phyloP scores from a whole-genome alignment of 164 flowering plant species.

The Berberis vulgaris region DNA sequence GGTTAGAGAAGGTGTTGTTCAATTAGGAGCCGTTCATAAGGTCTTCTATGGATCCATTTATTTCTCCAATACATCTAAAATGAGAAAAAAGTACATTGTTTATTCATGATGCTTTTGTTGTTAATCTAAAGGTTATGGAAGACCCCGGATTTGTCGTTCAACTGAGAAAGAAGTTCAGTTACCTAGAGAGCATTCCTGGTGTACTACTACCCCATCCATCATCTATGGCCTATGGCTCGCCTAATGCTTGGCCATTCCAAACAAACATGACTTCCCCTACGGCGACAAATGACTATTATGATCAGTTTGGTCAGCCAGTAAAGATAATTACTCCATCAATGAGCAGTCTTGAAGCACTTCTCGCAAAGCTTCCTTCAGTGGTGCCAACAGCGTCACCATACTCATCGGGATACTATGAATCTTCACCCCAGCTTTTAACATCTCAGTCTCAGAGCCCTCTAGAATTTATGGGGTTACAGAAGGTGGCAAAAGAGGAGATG shows the following conservation, averaged over 20 bases:
- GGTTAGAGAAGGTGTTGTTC: conserved; percentile 82
- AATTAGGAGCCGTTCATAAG: conserved; percentile 74
- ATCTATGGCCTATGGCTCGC: conserved; percentile 31
- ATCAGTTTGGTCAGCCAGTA: conserved; percentile 35
- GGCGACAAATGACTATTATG: conserved; percentile 19
- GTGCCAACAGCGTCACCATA: conserved; percentile 39
- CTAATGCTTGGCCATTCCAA: conserved; percentile 39
- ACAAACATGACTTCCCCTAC: conserved; percentile 9
- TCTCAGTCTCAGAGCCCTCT: conserved; percentile 16
- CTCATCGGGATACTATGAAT: conserved; percentile 17
- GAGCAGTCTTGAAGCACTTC: conserved; percentile 94
- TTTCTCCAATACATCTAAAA: background rate
- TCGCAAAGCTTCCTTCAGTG: conserved; percentile 90
- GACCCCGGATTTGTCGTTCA: conserved; percentile 26
- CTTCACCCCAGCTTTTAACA: conserved; percentile 17
- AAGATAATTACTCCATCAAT: conserved; percentile 83
- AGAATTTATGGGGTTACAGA: conserved; percentile 23
- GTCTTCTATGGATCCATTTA: conserved; percentile 25
- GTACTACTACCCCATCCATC: conserved; percentile 33
- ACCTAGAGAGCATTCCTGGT: conserved; percentile 89
- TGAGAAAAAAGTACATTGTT: background rate
- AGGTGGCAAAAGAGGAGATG: conserved; percentile 42
- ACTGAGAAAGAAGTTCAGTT: conserved; percentile 69
- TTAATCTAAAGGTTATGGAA: background rate
- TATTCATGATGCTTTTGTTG: conserved; percentile 1